Percentiles rank a stretch among this genome's conserved stretches.
phyloP scores from a whole-genome alignment of 1,139 yeast species.

The Diutina rugosa region DNA sequence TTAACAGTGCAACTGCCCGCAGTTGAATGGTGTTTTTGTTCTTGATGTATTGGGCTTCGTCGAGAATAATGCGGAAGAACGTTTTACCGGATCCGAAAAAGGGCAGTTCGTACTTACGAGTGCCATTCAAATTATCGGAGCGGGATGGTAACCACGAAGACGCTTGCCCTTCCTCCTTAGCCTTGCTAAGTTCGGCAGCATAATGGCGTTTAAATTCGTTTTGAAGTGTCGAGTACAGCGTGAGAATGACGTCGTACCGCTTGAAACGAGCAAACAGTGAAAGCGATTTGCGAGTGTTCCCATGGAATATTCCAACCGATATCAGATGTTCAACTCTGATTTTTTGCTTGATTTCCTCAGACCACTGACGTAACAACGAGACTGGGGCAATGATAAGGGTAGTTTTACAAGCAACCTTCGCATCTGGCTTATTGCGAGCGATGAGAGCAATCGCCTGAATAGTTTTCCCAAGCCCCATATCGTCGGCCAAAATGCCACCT shows the following conservation, averaged over 20 bases:
- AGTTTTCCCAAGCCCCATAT: slow-evolving; percentile 92
- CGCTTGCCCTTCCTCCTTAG: slow-evolving; percentile 4
- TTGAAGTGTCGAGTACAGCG: slow-evolving; percentile 67
- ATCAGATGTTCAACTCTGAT: slow-evolving; percentile 35
- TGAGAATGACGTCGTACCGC: slow-evolving; percentile 58
- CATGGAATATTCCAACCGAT: slow-evolving; percentile 50
- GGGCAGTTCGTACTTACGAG: slow-evolving; percentile 46
- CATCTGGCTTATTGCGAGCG: slow-evolving; percentile 34
- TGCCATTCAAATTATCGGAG: slow-evolving; percentile 11
- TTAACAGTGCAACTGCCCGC: slow-evolving; percentile 42
- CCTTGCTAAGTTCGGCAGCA: slow-evolving; percentile 19
- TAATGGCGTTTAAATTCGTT: slow-evolving; percentile 58
- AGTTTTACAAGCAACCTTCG: slow-evolving; percentile 27
- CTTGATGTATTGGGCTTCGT: slow-evolving; percentile 87
- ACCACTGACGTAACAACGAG: slow-evolving; percentile 76
- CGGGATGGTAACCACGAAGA: neutral
- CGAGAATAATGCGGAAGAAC: slow-evolving; percentile 64
- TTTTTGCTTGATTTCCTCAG: slow-evolving; percentile 55
- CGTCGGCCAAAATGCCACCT: slow-evolving; percentile 87
- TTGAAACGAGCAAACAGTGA: slow-evolving; percentile 32
- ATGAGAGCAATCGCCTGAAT: slow-evolving; percentile 69
- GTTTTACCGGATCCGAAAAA: slow-evolving; percentile 42
- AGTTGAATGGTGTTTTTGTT: slow-evolving; percentile 53
- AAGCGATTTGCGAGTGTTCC: slow-evolving; percentile 26
- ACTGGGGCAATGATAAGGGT: slow-evolving; percentile 82